Evolutionary conservation across 768 basidiomycete species (phyloP), one percentile per base, ranked within the genome.

Genomic region (Boletus coccyginus): DNA sequence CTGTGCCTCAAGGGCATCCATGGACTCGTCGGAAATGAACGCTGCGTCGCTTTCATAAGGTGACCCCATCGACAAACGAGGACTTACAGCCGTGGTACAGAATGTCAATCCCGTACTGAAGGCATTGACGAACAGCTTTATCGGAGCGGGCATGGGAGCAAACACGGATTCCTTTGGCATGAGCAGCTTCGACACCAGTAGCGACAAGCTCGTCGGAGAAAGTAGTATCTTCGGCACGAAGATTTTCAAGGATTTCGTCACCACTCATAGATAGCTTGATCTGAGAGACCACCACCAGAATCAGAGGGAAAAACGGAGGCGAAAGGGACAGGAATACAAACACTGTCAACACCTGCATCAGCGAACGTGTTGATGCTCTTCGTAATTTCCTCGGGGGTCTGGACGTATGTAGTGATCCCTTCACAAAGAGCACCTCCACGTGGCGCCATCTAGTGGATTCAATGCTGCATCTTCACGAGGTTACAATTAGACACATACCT

Each of bases 61-160:
- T 19, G 0, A 2, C 32, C 32, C 17, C 2, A 3, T 24, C 3
- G 32, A 42, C 38, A 43, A 27, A 14, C 31, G 29, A 45, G 33
- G 16, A 46, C 67, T 46, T 29, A 68, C 68, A 69, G 7, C 66
- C 46, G 31, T 69, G 67, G 55, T 69, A 69, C 43, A 69, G 45
- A 27, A 75, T 66, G 40, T 75, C 73, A 31, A 73, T 55, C 1
- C 74, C 74, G 43, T 73, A 74, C 50, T 73, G 70, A 31, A 75
- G 62, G 36, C 66, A 73, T 55, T 74, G 74, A 41, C 66, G 56
- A 46, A 75, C 46, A 12, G 71, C 62, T 19, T 64, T 56, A 36
- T 74, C 74, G 11, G 74, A 72, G 33, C 74, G 69, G 5, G 73
- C 73, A 56, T 74, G 73, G 11, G 73, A 70, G 42, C 74, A 74